Evolutionary conservation across 345 rosid species (phyloP).

Genomic region (Excoecaria cochinchinensis): DNA sequence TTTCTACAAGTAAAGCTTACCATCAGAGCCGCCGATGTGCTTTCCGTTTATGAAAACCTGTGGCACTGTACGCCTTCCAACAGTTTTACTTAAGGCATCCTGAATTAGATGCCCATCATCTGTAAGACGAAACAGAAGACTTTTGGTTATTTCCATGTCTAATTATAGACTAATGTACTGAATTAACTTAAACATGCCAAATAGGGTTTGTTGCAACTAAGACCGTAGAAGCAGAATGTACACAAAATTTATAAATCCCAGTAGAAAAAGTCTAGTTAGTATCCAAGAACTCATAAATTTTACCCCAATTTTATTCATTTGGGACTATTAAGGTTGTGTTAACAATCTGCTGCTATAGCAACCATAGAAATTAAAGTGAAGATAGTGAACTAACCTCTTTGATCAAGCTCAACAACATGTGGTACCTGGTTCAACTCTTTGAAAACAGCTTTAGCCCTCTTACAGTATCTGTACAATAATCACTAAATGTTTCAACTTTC

Average conservation of each 20-base stretch:
- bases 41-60: conserved; percentile 84
- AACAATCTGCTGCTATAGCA: background rate
- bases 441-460: conserved; percentile 78
- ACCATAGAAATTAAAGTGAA: background rate
- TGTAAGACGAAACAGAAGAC: conserved; percentile 22
- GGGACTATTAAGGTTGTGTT: background rate
- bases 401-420: conserved; percentile 77
- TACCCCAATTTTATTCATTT: background rate
- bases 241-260: too few relatives aligned
- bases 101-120: conserved; percentile 78
- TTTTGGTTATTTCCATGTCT: background rate
- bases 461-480: conserved; percentile 60
- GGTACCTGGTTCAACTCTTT: conserved; percentile 67
- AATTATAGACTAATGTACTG: too few relatives aligned
- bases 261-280: background rate
- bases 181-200: too few relatives aligned
- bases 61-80: conserved; percentile 83
- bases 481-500: background rate
- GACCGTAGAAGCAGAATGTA: background rate
- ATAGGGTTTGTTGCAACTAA: background rate
- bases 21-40: conserved; percentile 94
- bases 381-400: conserved; percentile 59
- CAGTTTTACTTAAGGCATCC: conserved; percentile 55
- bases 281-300: background rate
- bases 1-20: conserved; percentile 29